A percentile compares a stretch with the other conserved stretches of the same genome.
phyloP scores from a whole-genome alignment of 192 early-diverging fungal species.

The Entomortierella parvispora region DNA sequence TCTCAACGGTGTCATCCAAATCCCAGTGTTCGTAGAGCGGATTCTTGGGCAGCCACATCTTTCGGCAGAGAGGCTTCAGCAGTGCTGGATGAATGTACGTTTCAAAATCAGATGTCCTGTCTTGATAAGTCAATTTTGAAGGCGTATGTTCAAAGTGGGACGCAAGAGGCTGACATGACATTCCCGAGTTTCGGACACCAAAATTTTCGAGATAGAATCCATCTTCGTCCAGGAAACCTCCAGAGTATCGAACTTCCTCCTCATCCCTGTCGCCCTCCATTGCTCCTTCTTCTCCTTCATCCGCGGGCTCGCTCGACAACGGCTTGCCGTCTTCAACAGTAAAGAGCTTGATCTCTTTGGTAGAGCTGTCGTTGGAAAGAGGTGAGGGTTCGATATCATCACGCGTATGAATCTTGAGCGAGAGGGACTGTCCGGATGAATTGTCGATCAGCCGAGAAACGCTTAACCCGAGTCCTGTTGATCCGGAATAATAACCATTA shows the following conservation, averaged over 20 bases:
- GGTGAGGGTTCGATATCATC: slow-evolving; percentile 8
- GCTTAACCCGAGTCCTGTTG: not conserved
- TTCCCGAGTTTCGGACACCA: not conserved
- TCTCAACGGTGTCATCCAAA: slow-evolving; percentile 51
- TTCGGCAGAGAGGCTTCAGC: slow-evolving; percentile 50
- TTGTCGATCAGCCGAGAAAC: not conserved
- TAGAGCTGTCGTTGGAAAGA: slow-evolving; percentile 1
- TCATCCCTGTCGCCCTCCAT: not conserved
- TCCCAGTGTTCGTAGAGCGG: slow-evolving; percentile 50
- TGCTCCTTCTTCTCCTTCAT: slow-evolving; percentile 1
- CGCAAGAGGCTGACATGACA: not conserved
- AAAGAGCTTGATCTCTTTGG: slow-evolving; percentile 35
- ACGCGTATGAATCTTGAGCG: slow-evolving; percentile 21
- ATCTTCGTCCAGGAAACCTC: slow-evolving; percentile 23
- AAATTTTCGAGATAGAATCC: slow-evolving; percentile 12
- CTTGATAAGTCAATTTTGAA: slow-evolving; percentile 38
- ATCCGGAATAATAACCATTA: not conserved
- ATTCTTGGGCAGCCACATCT: slow-evolving; percentile 54
- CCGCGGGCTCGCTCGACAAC: slow-evolving; percentile 1
- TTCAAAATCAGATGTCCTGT: slow-evolving; percentile 50
- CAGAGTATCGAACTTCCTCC: not conserved
- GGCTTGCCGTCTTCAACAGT: slow-evolving; percentile 30
- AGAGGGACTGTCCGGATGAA: slow-evolving; percentile 7
- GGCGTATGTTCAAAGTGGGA: slow-evolving; percentile 29
- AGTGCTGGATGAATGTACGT: slow-evolving; percentile 58